phyloP scores from a whole-genome alignment of 1,284 basidiomycete species.

The Cryptococcus sp. region DNA sequence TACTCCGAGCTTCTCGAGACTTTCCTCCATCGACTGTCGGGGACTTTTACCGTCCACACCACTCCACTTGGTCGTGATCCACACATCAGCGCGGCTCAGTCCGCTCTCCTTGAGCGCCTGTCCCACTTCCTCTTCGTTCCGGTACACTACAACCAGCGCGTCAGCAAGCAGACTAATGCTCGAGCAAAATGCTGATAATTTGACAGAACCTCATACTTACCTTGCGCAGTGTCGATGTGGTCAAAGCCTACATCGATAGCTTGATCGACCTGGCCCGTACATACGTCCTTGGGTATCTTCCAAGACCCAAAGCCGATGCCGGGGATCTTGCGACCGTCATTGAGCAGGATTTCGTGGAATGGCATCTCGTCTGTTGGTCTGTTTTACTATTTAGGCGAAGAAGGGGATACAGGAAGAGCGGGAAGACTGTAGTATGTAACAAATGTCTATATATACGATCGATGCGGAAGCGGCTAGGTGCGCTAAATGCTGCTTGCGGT shows the following conservation, averaged over 20 bases:
- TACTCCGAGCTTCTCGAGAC: slow-evolving; percentile 65
- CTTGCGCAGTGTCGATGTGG: slow-evolving; percentile 51
- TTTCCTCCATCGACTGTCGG: slow-evolving; percentile 60
- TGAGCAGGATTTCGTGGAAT: slow-evolving; percentile 43
- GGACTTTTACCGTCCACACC: slow-evolving; percentile 60
- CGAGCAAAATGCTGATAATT: neutral
- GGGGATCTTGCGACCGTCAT: slow-evolving; percentile 52
- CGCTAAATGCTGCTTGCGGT: neutral
- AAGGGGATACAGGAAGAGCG: too few relatives aligned
- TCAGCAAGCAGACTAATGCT: too few relatives aligned
- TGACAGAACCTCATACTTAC: slow-evolving; percentile 16
- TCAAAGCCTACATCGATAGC: slow-evolving; percentile 51
- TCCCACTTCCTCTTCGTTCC: slow-evolving; percentile 55
- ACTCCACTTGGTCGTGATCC: slow-evolving; percentile 64
- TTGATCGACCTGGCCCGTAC: slow-evolving; percentile 38
- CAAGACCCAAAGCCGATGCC: slow-evolving; percentile 49
- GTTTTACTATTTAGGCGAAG: neutral
- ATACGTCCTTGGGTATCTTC: slow-evolving; percentile 45
- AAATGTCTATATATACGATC: too few relatives aligned
- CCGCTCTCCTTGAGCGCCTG: slow-evolving; percentile 54
- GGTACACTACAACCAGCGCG: slow-evolving; percentile 22
- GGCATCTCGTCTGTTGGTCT: slow-evolving; percentile 24
- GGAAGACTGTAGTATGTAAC: too few relatives aligned
- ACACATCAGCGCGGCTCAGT: slow-evolving; percentile 55
- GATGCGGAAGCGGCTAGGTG: too few relatives aligned